Conservation (phyloP, 805 yeast species). For the Metschnikowia kofuensis region DNA sequence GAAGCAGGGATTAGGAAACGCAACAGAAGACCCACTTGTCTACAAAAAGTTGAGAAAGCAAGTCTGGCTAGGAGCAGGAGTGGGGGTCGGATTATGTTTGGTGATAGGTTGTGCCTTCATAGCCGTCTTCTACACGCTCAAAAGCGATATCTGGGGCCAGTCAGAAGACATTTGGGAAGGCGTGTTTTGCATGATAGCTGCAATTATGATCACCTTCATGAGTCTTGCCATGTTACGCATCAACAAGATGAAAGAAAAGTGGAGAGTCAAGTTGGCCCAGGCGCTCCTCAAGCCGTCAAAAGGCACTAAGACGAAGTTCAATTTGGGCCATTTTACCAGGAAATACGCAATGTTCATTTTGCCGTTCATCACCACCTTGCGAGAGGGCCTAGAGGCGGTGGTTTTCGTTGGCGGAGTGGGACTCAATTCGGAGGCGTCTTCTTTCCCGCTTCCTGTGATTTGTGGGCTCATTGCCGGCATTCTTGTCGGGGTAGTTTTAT, state of each 20-base stretch:
- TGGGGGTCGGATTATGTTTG: constrained; percentile 77
- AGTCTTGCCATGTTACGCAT: constrained; percentile 95
- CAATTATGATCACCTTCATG: constrained; percentile 85
- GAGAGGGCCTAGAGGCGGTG: constrained; percentile 79
- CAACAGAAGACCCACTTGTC: constrained; percentile 42
- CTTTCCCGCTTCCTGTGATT: constrained; percentile 93
- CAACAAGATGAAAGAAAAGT: constrained; percentile 94
- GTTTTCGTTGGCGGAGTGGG: constrained; percentile 48
- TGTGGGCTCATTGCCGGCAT: constrained; percentile 81
- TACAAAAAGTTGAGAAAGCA: constrained; percentile 68
- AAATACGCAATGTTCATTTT: constrained; percentile 86
- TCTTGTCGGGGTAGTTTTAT: constrained; percentile 65
- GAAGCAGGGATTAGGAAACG: constrained; percentile 76
- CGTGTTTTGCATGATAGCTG: constrained; percentile 59
- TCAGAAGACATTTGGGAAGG: constrained; percentile 60
- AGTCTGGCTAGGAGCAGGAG: constrained; percentile 79
- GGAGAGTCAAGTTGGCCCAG: constrained; percentile 92
- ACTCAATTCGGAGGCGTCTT: constrained; percentile 26
- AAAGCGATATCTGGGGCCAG: constrained; percentile 77
- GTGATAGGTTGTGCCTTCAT: constrained; percentile 89
- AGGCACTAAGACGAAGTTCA: constrained; percentile 44
- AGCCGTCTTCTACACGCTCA: constrained; percentile 83
- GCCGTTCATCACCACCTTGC: constrained; percentile 85
- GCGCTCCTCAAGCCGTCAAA: constrained; percentile 55
- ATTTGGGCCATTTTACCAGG: constrained; percentile 52